Conservation (phyloP, 129 eudicot species). For the Calendula officinalis region DNA sequence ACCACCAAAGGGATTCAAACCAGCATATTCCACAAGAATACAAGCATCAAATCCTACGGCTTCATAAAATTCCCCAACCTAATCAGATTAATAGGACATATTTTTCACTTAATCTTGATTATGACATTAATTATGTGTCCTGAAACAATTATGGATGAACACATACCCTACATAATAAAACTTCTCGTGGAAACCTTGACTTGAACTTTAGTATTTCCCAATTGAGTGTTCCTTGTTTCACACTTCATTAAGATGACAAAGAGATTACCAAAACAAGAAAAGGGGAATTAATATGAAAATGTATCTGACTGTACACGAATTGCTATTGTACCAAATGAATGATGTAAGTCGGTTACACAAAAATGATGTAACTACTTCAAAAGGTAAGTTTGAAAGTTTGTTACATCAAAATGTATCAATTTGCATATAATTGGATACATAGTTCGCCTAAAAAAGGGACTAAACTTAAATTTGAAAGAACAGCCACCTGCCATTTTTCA, state of each 20-base stretch:
- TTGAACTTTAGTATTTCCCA: slow-evolving; percentile 86
- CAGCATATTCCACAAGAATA: slow-evolving; percentile 93
- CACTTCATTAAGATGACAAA: slow-evolving; percentile 36
- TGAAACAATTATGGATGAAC: slow-evolving; percentile 9
- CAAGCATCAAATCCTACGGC: slow-evolving; percentile 97
- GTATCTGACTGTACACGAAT: too few species aligned
- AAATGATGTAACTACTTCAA: too few species aligned
- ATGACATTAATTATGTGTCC: neutral
- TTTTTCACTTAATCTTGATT: slow-evolving; percentile 4
- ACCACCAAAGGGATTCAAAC: slow-evolving; percentile 97
- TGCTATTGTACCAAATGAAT: too few species aligned
- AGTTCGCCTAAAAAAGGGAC: too few species aligned
- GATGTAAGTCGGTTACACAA: too few species aligned
- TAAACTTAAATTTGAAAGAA: neutral
- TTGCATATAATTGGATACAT: too few species aligned
- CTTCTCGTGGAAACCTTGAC: slow-evolving; percentile 97
- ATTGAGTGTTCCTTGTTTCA: slow-evolving; percentile 89
- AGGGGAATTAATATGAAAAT: neutral
- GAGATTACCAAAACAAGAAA: neutral
- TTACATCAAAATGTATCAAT: too few species aligned
- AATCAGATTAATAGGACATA: slow-evolving; percentile 2
- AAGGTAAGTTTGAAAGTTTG: too few species aligned
- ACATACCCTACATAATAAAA: slow-evolving; percentile 91
- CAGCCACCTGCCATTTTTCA: slow-evolving; percentile 72
- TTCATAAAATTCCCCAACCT: slow-evolving; percentile 99